Conservation (phyloP, 2,329 filamentous ascomycete species). For the Monosporascus sp. region DNA sequence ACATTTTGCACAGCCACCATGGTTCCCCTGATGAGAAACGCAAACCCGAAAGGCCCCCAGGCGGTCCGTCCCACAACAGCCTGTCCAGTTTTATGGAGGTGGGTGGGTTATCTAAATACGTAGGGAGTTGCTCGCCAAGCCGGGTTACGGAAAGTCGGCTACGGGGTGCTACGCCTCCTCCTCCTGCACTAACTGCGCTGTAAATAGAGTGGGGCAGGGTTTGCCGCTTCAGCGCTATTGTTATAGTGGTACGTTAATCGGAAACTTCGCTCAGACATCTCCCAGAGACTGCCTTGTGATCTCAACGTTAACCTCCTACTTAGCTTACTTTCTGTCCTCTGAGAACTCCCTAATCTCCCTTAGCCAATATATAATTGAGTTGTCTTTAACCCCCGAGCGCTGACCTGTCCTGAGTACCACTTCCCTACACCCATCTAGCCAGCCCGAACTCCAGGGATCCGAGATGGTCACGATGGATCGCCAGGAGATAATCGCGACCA, state of each 20-base stretch:
- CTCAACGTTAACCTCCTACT: background rate
- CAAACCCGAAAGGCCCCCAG: too few species aligned
- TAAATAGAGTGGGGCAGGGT: background rate
- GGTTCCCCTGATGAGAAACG: too few species aligned
- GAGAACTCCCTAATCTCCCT: background rate
- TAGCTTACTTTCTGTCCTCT: background rate
- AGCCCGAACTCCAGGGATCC: constrained; percentile 1
- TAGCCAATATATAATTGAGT: too few species aligned
- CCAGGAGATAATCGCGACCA: constrained; percentile 63
- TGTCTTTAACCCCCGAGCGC: background rate
- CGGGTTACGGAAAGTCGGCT: background rate
- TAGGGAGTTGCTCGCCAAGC: background rate
- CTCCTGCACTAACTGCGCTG: background rate
- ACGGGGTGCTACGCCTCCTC: too few species aligned
- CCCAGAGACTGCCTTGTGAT: background rate
- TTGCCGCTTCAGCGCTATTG: too few species aligned
- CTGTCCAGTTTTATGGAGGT: too few species aligned
- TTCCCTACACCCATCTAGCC: background rate
- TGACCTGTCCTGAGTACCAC: background rate
- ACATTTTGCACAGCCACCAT: too few species aligned
- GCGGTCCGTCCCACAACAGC: too few species aligned
- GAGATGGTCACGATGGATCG: constrained; percentile 47
- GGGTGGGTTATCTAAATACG: too few species aligned
- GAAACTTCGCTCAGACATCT: background rate
- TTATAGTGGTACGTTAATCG: background rate